Percentiles rank a stretch among this genome's conserved stretches.
These are phyloP conservation scores for Ascoidea asiatica DNA, from an alignment of 805 yeast genomes.

Conservation along the genomic window DNA sequence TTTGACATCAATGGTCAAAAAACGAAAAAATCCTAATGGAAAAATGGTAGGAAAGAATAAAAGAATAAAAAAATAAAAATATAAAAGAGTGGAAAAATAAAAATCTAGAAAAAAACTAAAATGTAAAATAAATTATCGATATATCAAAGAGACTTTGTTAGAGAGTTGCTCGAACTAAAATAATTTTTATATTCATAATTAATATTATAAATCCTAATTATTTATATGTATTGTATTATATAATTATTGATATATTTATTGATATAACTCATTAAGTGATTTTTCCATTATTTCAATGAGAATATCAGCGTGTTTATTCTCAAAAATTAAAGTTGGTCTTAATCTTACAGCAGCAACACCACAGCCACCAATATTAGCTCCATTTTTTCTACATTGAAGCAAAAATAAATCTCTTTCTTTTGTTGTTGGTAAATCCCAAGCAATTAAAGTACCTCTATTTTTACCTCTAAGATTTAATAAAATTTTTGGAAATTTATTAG, in stretches of 20 bases:
- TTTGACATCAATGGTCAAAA: constrained; percentile 48
- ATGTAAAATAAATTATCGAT: no score
- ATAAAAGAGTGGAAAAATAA: no score
- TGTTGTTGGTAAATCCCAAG: constrained; percentile 53
- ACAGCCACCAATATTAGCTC: constrained; percentile 79
- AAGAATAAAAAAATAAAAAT: no score
- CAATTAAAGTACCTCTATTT: constrained; percentile 65
- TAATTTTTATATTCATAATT: no score
- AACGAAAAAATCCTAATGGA: no score
- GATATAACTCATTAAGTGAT: constrained; percentile 6
- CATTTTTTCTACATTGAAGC: constrained; percentile 41
- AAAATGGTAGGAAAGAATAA: no score
- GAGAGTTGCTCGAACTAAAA: no score
- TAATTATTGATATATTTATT: no score
- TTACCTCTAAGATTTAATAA: constrained; percentile 57
- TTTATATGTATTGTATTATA: no score
- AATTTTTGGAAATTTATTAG: constrained; percentile 37
- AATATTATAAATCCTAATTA: no score
- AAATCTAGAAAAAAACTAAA: no score
- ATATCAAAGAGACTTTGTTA: no score
- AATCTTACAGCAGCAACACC: constrained; percentile 67
- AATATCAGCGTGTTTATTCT: constrained; percentile 67
- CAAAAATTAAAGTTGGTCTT: constrained; percentile 70
- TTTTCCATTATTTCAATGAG: constrained; percentile 33
- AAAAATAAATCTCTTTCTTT: constrained; percentile 50